Percentiles rank a stretch among this genome's conserved stretches.
These are phyloP conservation scores for Fulvia fulva DNA, from an alignment of 2,329 filamentous ascomycete species.

Conservation along the genomic window DNA sequence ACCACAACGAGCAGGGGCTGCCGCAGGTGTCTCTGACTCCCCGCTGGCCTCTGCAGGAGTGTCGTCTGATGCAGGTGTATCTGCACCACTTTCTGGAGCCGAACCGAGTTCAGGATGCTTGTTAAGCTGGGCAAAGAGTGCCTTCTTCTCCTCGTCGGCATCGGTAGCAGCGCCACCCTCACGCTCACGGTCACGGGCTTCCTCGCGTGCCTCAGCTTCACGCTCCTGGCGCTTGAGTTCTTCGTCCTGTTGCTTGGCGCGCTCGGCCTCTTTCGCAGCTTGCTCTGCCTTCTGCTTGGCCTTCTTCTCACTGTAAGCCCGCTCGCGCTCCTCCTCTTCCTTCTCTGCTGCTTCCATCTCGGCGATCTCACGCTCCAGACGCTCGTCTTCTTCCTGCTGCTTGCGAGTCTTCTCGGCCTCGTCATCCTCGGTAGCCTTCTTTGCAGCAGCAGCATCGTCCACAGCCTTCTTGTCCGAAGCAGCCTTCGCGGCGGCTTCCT, in stretches of 20 bases:
- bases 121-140: slow-evolving; percentile 47
- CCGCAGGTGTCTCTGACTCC: slow-evolving; percentile 10
- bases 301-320: slow-evolving; percentile 70
- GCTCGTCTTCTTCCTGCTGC: slow-evolving; percentile 41
- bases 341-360: slow-evolving; percentile 49
- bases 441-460: slow-evolving; percentile 32
- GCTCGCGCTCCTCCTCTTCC: slow-evolving; percentile 35
- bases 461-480: slow-evolving; percentile 38
- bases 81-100: slow-evolving; percentile 26
- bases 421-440: slow-evolving; percentile 31
- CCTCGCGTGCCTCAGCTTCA: slow-evolving; percentile 48
- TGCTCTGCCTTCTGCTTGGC: slow-evolving; percentile 52
- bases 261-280: slow-evolving; percentile 51
- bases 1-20: slow-evolving; percentile 35
- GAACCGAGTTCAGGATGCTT: slow-evolving; percentile 44
- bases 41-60: slow-evolving; percentile 18
- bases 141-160: slow-evolving; percentile 40
- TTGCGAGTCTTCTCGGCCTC: slow-evolving; percentile 30
- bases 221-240: slow-evolving; percentile 47
- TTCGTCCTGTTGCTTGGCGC: slow-evolving; percentile 52
- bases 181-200: slow-evolving; percentile 38
- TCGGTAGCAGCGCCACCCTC: slow-evolving; percentile 17
- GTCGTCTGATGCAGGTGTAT: slow-evolving; percentile 43
- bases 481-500: slow-evolving; percentile 47
- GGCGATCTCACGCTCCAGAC: slow-evolving; percentile 57